These are phyloP conservation scores for Backusella circina DNA, from an alignment of 192 early-diverging fungal species.

Conservation along the genomic window DNA sequence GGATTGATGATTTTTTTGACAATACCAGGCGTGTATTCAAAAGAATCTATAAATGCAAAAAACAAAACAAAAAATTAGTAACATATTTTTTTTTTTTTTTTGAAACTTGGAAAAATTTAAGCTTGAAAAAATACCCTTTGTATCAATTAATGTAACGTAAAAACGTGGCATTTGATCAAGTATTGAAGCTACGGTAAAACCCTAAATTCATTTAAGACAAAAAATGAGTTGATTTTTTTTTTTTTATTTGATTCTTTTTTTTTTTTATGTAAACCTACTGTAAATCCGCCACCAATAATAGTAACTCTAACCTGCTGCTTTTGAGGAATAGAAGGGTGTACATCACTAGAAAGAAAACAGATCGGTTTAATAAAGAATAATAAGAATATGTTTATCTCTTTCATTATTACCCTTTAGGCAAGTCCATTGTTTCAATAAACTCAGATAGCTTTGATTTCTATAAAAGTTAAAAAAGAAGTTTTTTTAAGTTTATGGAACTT, in stretches of 20 bases:
- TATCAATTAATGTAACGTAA: slow-evolving; percentile 34
- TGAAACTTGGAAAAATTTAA: background rate
- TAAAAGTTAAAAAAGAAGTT: background rate
- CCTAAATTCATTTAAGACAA: slow-evolving; percentile 19
- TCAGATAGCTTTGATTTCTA: slow-evolving; percentile 11
- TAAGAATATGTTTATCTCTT: background rate
- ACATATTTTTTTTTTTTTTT: background rate
- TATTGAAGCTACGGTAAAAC: slow-evolving; percentile 36
- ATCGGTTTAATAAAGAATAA: background rate
- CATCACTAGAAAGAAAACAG: background rate
- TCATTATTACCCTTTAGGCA: slow-evolving; percentile 1
- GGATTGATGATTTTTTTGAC: slow-evolving; percentile 30
- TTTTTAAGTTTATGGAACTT: background rate
- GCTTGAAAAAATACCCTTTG: slow-evolving; percentile 26
- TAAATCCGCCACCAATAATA: slow-evolving; percentile 38
- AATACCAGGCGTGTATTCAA: slow-evolving; percentile 36
- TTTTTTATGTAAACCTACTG: slow-evolving; percentile 8
- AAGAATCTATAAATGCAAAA: slow-evolving; percentile 31
- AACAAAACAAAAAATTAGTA: background rate
- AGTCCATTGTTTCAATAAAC: slow-evolving; percentile 6
- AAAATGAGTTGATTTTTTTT: background rate
- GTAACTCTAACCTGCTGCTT: slow-evolving; percentile 13
- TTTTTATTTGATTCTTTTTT: background rate
- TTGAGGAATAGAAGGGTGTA: background rate
- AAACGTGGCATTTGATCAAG: slow-evolving; percentile 36